Evolutionary conservation across 1,139 yeast genomes (phyloP).

Genomic region (Kodamaea ohmeri): DNA sequence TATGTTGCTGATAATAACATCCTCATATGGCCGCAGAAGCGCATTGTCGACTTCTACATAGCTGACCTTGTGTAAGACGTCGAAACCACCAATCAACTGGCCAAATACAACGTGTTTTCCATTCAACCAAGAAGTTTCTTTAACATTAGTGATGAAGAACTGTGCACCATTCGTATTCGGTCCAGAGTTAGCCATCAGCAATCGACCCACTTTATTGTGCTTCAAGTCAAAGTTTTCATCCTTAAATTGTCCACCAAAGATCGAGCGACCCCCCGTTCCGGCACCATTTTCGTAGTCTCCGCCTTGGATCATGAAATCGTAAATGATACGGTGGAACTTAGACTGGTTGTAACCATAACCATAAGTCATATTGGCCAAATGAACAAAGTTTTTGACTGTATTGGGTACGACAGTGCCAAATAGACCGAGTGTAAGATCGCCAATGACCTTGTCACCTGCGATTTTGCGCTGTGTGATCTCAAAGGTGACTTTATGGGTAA

Average conservation of each 20-base stretch:
- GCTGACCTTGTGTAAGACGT: constrained; percentile 18
- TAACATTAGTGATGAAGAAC: constrained; percentile 36
- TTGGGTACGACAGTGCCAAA: constrained; percentile 32
- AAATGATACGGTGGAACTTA: constrained; percentile 38
- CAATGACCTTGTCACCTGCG: constrained; percentile 11
- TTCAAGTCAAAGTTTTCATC: constrained; percentile 38
- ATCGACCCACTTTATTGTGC: constrained; percentile 38
- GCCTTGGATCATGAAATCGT: constrained; percentile 40
- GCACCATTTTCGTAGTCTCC: constrained; percentile 31
- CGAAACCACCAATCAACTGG: constrained; percentile 41
- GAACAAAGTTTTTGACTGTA: constrained; percentile 39
- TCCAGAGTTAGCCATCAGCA: constrained; percentile 45
- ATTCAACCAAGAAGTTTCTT: constrained; percentile 33
- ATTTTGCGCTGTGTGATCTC: constrained; percentile 11
- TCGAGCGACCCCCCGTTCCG: constrained; percentile 34
- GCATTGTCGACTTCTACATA: constrained; percentile 9
- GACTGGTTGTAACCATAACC: constrained; percentile 36
- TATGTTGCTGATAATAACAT: constrained; percentile 19
- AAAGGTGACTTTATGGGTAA: constrained; percentile 17
- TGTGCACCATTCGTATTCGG: constrained; percentile 43
- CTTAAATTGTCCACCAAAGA: constrained; percentile 28
- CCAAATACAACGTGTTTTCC: constrained; percentile 61
- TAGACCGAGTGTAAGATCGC: constrained; percentile 21
- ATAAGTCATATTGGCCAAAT: constrained; percentile 29
- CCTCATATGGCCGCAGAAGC: constrained; percentile 14